Evolutionary conservation across 164 flowering plant species (phyloP).

Genomic region (Sextonia rubra): DNA sequence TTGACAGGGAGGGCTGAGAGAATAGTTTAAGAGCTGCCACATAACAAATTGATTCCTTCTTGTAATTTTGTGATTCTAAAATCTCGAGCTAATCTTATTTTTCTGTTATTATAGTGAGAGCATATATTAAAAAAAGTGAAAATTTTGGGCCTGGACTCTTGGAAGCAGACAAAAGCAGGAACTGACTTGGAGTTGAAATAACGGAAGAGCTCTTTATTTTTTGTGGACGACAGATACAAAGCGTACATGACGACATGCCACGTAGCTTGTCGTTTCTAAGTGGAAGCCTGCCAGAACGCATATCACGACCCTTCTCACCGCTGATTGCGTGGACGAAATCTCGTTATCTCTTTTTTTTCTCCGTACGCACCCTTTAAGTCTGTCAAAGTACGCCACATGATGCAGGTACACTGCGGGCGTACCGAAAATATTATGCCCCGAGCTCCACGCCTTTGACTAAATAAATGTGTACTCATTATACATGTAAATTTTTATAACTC

Average conservation of each 20-base stretch:
- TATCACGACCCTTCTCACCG: slow-evolving; percentile 38
- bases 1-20: background rate
- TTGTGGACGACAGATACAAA: slow-evolving; percentile 21
- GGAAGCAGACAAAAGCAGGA: slow-evolving; percentile 3
- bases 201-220: slow-evolving; percentile 7
- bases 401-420: no score
- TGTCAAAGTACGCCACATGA: no score
- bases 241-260: slow-evolving; percentile 32
- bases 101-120: background rate
- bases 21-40: no score
- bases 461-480: no score
- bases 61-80: background rate
- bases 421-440: no score
- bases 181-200: slow-evolving; percentile 29
- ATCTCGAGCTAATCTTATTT: background rate
- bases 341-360: background rate
- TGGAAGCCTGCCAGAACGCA: slow-evolving; percentile 1
- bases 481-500: no score
- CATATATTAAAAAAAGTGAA: background rate
- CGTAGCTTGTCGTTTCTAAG: slow-evolving; percentile 32
- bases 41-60: background rate
- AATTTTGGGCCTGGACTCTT: background rate
- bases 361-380: background rate
- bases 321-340: slow-evolving; percentile 48
- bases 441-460: no score